Base-by-base conservation (phyloP, 495 filamentous ascomycete genomes). In the Neurospora sp. region DNA sequence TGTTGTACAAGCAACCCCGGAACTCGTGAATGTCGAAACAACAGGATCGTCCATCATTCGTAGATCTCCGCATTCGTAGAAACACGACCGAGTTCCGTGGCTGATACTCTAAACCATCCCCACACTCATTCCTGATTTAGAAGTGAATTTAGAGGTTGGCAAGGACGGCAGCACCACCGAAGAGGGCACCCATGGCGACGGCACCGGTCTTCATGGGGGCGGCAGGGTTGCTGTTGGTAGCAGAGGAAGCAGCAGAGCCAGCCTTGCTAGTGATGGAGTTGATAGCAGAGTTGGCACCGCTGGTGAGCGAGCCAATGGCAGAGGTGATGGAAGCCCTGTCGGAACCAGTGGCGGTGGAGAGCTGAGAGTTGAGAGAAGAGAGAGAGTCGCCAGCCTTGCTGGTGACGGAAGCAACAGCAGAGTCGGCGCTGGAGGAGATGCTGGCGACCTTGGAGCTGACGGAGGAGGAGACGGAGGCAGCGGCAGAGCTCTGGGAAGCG, bases 121-220 rank as follows among this genome's bases (percentile, higher is more conserved):
- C 54, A 8, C 27, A 35, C 14, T 66, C 31, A 16, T 7, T 35
- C 14, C 54, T 16, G 6, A 31, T 18, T 66, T 4, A 18, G 6
- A 5, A 40, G 40, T 39, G 49, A 46, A 9, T 2, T 79, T 75
- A 82, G 37, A 82, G 18, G 70, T 79, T 76, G 18, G 72, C 81
- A 54, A 80, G 20, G 16, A 81, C 73, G 9, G 78, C 82, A 16
- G 76, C 80, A 73, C 78, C 82, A 18, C 83, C 83, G 14, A 84
- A 76, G 12, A 85, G 73, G 40, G 79, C 82, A 38, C 80, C 83
- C 12, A 83, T 41, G 12, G 77, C 83, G 10, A 84, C 62, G 37
- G 79, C 83, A 39, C 75, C 83, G 9, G 81, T 84, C 76, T 76
- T 77, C 39, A 73, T 39, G 6, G 79, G 73, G n/a, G 73, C 76